A percentile compares a stretch with the other conserved stretches of the same genome.
Conservation (phyloP, 2,329 filamentous ascomycete genomes). For the Penicillium sclerotiorum region DNA sequence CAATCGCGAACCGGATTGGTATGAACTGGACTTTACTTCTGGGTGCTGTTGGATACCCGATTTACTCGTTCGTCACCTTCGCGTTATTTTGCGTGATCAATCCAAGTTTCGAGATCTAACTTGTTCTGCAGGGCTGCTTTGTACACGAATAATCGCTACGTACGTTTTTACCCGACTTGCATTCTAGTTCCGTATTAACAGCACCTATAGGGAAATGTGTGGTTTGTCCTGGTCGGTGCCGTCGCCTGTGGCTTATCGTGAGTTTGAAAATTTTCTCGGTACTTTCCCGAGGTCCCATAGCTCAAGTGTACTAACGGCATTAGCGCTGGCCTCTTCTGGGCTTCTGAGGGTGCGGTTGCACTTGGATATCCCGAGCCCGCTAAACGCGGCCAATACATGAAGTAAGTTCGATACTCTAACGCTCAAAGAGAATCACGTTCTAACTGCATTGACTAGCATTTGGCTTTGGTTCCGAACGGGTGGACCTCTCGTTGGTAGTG, state of each 20-base stretch:
- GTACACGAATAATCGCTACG: slow-evolving; percentile 45
- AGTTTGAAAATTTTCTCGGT: slow-evolving; percentile 4
- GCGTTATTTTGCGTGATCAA: neutral
- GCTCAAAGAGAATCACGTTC: too few relatives aligned
- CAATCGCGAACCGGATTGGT: slow-evolving; percentile 54
- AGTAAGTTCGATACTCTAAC: slow-evolving; percentile 20
- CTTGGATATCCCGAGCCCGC: slow-evolving; percentile 52
- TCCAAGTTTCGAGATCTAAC: neutral
- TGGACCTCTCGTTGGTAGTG: slow-evolving; percentile 53
- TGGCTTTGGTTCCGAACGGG: slow-evolving; percentile 56
- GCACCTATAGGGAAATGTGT: slow-evolving; percentile 47
- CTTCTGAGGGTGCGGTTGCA: slow-evolving; percentile 53
- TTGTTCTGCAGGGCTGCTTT: slow-evolving; percentile 39
- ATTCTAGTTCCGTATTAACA: neutral
- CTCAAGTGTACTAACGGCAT: neutral
- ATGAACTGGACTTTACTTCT: slow-evolving; percentile 48
- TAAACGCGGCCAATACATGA: slow-evolving; percentile 53
- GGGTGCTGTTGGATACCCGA: slow-evolving; percentile 51
- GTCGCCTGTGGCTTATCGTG: slow-evolving; percentile 51
- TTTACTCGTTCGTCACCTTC: slow-evolving; percentile 40
- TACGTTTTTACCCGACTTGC: neutral
- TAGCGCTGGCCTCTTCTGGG: slow-evolving; percentile 55
- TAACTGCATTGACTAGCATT: slow-evolving; percentile 28
- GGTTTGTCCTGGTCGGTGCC: slow-evolving; percentile 55
- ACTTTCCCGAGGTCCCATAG: too few relatives aligned